Evolutionary conservation across 2,329 filamentous ascomycete genomes (phyloP).

Genomic region (Capronia americana): DNA sequence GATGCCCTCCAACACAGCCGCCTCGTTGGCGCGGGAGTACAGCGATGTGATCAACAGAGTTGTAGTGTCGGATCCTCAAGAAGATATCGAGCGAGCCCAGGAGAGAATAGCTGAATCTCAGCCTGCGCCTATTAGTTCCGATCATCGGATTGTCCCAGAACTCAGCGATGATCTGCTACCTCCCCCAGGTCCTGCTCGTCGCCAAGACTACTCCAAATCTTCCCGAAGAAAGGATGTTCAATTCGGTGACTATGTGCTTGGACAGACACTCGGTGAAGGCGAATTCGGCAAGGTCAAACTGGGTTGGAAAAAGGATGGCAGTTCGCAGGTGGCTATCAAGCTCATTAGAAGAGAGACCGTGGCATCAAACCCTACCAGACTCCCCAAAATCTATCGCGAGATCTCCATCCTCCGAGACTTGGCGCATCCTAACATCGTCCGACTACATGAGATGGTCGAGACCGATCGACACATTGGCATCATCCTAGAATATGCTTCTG

Average conservation of each 20-base stretch:
- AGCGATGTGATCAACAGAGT: constrained; percentile 80
- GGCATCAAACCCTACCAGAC: constrained; percentile 82
- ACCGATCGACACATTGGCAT: constrained; percentile 97
- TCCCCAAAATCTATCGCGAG: constrained; percentile 97
- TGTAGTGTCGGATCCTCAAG: constrained; percentile 75
- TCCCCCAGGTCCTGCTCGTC: constrained; percentile 47
- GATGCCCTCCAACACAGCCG: constrained; percentile 63
- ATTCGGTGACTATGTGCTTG: constrained; percentile 94
- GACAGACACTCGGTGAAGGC: constrained; percentile 94
- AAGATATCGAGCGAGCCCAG: constrained; percentile 73
- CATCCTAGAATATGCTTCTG: constrained; percentile 96
- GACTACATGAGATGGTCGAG: constrained; percentile 97
- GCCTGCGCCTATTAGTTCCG: constrained; percentile 52
- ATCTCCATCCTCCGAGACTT: constrained; percentile 87
- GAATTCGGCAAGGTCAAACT: constrained; percentile 99
- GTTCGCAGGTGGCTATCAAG: constrained; percentile 95
- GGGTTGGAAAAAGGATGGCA: constrained; percentile 96
- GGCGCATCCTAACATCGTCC: constrained; percentile 95
- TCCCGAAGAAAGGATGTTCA: constrained; percentile 75
- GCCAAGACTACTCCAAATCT: constrained; percentile 65
- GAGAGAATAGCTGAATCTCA: constrained; percentile 70
- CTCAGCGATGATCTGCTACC: constrained; percentile 42
- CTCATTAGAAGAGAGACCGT: constrained; percentile 91
- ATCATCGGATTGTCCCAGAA: constrained; percentile 55
- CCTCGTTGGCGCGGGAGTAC: constrained; percentile 72